Percentiles rank a stretch among this genome's conserved stretches.
phyloP scores from a whole-genome alignment of 768 basidiomycete genomes.

The Tremella fuciformis region DNA sequence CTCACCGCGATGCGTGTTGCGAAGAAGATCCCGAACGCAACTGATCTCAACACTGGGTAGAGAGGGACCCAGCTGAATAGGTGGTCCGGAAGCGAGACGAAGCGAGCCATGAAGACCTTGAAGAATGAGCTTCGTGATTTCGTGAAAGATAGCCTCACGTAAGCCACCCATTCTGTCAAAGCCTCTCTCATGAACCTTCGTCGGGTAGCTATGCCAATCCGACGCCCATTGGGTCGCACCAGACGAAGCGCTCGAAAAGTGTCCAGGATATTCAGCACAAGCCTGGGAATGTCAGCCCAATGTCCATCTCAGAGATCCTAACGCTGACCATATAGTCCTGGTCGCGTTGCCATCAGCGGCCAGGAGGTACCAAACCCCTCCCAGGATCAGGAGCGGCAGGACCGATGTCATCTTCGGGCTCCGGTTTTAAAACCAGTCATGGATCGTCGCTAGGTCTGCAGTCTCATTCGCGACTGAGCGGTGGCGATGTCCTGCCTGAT shows the following conservation, averaged over 20 bases:
- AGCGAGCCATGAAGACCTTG: not conserved
- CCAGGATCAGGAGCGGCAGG: conserved; percentile 16
- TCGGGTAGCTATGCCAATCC: conserved; percentile 28
- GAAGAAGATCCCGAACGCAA: conserved; percentile 22
- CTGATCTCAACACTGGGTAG: conserved; percentile 24
- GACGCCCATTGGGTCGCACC: conserved; percentile 30
- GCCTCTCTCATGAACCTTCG: conserved; percentile 30
- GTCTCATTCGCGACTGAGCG: too few species aligned
- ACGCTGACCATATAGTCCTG: conserved; percentile 22
- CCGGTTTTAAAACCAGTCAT: too few species aligned
- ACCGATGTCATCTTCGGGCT: conserved; percentile 7
- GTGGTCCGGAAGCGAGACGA: not conserved
- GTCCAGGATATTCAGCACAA: conserved; percentile 28
- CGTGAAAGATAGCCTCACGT: conserved; percentile 21
- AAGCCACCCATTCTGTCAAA: conserved; percentile 34
- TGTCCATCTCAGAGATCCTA: not conserved
- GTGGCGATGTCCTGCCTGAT: too few species aligned
- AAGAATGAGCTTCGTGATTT: conserved; percentile 1
- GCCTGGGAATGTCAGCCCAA: conserved; percentile 17
- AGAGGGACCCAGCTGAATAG: conserved; percentile 40
- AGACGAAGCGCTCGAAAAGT: conserved; percentile 33
- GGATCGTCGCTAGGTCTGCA: too few species aligned
- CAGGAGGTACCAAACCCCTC: conserved; percentile 18
- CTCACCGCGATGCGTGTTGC: conserved; percentile 24
- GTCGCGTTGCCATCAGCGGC: conserved; percentile 10